Conservation (phyloP, 1,284 basidiomycete species). For the Trametes polyzona region DNA sequence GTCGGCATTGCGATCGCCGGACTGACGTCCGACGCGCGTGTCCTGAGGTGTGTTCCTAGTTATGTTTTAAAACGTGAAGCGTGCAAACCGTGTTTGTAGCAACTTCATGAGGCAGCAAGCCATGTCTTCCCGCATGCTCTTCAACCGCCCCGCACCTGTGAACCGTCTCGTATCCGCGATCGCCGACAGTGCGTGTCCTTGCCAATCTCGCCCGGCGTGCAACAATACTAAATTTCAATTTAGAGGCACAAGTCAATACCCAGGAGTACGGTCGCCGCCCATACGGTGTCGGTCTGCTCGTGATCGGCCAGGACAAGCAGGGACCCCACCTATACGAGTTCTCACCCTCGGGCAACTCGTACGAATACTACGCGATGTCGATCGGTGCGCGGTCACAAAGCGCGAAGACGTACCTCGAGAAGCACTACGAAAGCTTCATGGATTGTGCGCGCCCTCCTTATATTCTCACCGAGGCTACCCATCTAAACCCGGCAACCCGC, state of each 20-base stretch:
- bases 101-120: conserved; percentile 99
- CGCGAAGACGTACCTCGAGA: conserved; percentile 98
- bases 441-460: conserved; percentile 61
- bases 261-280: conserved; percentile 98
- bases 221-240: background rate
- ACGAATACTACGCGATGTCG: conserved; percentile 98
- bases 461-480: background rate
- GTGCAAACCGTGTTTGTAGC: conserved; percentile 45
- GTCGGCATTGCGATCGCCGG: conserved; percentile 99
- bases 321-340: conserved; percentile 99
- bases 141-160: conserved; percentile 93
- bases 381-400: conserved; percentile 98
- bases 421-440: conserved; percentile 87
- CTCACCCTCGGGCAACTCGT: conserved; percentile 95
- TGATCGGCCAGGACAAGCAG: conserved; percentile 93
- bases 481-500: conserved; percentile 10
- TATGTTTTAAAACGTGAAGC: background rate
- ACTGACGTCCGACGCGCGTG: conserved; percentile 96
- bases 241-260: conserved; percentile 98
- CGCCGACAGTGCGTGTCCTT: conserved; percentile 82
- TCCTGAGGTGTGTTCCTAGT: conserved; percentile 74
- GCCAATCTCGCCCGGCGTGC: background rate
- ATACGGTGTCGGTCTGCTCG: conserved; percentile 98
- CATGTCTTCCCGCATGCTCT: conserved; percentile 93
- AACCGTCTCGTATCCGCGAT: conserved; percentile 92